A percentile compares a stretch with the other conserved stretches of the same genome.
Conservation (phyloP, 495 filamentous ascomycete species). For the Podospora pseudoanserina region DNA sequence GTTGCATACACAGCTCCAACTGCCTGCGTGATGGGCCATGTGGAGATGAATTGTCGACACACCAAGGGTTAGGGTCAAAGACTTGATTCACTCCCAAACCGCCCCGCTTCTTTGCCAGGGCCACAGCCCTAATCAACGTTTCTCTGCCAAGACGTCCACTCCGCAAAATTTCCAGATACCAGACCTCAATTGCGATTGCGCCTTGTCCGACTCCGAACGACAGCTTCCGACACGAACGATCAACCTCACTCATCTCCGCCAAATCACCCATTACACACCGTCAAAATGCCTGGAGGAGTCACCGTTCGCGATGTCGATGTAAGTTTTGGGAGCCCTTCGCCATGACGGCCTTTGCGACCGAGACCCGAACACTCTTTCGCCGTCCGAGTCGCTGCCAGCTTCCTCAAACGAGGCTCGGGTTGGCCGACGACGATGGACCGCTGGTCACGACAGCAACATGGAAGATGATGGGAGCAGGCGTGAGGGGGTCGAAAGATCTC, state of each 20-base stretch:
- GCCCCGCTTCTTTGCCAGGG: conserved; percentile 1
- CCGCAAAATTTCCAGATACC: conserved; percentile 23
- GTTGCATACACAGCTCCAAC: too few species aligned
- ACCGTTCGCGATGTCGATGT: conserved; percentile 89
- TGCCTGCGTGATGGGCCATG: not conserved
- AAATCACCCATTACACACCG: conserved; percentile 41
- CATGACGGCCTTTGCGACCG: conserved; percentile 27
- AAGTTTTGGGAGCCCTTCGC: conserved; percentile 46
- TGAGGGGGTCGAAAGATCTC: conserved; percentile 58
- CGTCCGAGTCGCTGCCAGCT: conserved; percentile 21
- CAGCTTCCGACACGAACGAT: conserved; percentile 28
- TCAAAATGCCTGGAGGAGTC: conserved; percentile 77
- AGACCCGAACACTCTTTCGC: conserved; percentile 29
- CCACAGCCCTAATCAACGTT: conserved; percentile 22
- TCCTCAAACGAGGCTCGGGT: conserved; percentile 8
- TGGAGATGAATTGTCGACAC: not conserved
- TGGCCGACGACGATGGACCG: conserved; percentile 29
- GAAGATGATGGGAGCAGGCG: conserved; percentile 49
- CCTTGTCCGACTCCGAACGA: conserved; percentile 12
- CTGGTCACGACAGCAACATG: conserved; percentile 25
- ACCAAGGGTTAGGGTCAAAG: not conserved
- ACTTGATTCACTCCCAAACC: not conserved
- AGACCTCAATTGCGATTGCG: conserved; percentile 17
- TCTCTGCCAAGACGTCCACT: conserved; percentile 26
- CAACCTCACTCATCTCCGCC: conserved; percentile 21